Conservation (phyloP, 2,329 filamentous ascomycete species). For the Cladosporium sp. region DNA sequence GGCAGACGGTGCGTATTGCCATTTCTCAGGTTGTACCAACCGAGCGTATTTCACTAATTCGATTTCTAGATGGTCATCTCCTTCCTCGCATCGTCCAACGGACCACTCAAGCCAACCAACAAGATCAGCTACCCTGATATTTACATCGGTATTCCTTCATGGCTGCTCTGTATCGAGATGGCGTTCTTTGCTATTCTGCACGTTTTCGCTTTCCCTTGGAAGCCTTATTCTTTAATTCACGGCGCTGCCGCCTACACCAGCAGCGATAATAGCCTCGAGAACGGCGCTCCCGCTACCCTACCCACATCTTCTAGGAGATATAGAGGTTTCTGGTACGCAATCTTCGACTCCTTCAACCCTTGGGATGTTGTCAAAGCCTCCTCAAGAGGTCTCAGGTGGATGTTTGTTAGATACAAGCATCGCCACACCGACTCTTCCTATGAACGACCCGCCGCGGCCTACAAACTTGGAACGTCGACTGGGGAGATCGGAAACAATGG, state of each 20-base stretch:
- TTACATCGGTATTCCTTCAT: constrained; percentile 74
- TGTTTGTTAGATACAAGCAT: constrained; percentile 69
- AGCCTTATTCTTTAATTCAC: constrained; percentile 59
- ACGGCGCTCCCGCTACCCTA: constrained; percentile 20
- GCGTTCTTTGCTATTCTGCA: constrained; percentile 75
- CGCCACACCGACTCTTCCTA: constrained; percentile 51
- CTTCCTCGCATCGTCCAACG: constrained; percentile 59
- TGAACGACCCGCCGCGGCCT: constrained; percentile 27
- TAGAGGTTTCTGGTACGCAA: constrained; percentile 64
- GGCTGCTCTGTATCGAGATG: constrained; percentile 84
- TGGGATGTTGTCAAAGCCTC: constrained; percentile 83
- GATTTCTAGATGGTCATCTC: constrained; percentile 55
- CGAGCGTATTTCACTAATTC: constrained; percentile 14
- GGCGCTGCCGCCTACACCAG: constrained; percentile 28
- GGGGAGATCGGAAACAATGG: neutral
- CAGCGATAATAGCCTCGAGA: constrained; percentile 26
- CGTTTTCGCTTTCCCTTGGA: constrained; percentile 78
- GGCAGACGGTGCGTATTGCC: constrained; percentile 60
- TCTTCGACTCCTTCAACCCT: constrained; percentile 72
- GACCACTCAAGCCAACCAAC: constrained; percentile 63
- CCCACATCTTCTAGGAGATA: constrained; percentile 42
- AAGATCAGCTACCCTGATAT: constrained; percentile 71
- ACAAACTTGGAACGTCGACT: constrained; percentile 7
- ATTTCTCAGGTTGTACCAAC: neutral
- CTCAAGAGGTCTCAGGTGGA: constrained; percentile 75